Evolutionary conservation across 495 filamentous ascomycete genomes (phyloP).

Genomic region (Tuber indicum): DNA sequence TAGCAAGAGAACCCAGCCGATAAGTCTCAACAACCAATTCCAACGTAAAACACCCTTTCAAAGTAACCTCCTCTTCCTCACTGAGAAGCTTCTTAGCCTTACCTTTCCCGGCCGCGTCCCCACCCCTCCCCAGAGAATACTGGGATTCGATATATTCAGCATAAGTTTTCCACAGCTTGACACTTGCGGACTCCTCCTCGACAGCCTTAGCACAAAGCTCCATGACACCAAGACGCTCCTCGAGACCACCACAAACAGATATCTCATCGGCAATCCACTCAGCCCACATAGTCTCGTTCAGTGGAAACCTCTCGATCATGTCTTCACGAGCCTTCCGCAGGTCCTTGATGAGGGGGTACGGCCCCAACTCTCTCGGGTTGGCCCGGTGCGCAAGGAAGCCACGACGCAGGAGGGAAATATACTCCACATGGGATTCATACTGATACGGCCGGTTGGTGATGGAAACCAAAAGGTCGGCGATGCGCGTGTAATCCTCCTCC

Average conservation of each 20-base stretch:
- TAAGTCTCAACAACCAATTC: conserved; percentile 70
- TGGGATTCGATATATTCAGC: conserved; percentile 78
- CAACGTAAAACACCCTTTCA: conserved; percentile 71
- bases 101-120: conserved; percentile 44
- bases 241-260: conserved; percentile 43
- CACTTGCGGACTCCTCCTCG: conserved; percentile 72
- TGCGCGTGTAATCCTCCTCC: conserved; percentile 50
- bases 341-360: conserved; percentile 57
- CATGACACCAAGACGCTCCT: conserved; percentile 62
- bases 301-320: conserved; percentile 60
- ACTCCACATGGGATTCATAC: conserved; percentile 58
- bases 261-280: conserved; percentile 56
- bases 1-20: conserved; percentile 68
- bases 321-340: conserved; percentile 57
- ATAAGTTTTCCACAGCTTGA: conserved; percentile 80
- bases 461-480: conserved; percentile 51
- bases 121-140: conserved; percentile 53
- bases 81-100: conserved; percentile 53
- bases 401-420: conserved; percentile 59
- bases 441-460: conserved; percentile 58
- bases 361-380: conserved; percentile 47
- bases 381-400: conserved; percentile 54
- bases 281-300: conserved; percentile 53
- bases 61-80: conserved; percentile 66
- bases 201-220: conserved; percentile 76